A percentile compares a stretch with the other conserved stretches of the same genome.
Evolutionary conservation across 1,139 yeast species (phyloP).

Genomic region (Hemisphaericaspora subhashii): DNA sequence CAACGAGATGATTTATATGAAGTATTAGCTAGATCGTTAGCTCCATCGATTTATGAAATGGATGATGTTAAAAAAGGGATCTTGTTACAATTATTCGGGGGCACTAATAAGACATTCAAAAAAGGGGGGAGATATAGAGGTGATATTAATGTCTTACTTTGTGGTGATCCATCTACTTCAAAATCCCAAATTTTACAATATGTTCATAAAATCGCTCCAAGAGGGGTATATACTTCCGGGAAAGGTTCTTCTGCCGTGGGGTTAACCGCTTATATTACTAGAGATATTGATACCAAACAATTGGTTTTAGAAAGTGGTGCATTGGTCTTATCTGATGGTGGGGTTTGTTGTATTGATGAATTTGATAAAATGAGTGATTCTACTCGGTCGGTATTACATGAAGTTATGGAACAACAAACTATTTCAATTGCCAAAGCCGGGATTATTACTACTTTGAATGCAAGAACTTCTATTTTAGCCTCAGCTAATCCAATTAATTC

Average conservation of each 20-base stretch:
- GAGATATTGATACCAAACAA: slow-evolving; percentile 92
- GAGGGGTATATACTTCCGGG: slow-evolving; percentile 98
- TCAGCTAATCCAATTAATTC: slow-evolving; percentile 98
- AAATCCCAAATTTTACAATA: slow-evolving; percentile 92
- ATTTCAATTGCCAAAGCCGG: slow-evolving; percentile 98
- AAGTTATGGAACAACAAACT: slow-evolving; percentile 99
- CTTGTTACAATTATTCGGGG: slow-evolving; percentile 89
- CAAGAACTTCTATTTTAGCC: slow-evolving; percentile 92
- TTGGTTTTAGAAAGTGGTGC: slow-evolving; percentile 96
- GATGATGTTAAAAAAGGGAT: slow-evolving; percentile 97
- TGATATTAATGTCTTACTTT: slow-evolving; percentile 82
- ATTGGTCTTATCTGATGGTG: slow-evolving; percentile 93
- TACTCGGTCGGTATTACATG: slow-evolving; percentile 92
- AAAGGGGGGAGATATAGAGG: slow-evolving; percentile 97
- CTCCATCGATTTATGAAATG: slow-evolving; percentile 94
- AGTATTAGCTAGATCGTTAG: slow-evolving; percentile 84
- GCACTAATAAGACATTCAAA: slow-evolving; percentile 82
- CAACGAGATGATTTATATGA: slow-evolving; percentile 80
- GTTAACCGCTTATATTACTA: slow-evolving; percentile 91
- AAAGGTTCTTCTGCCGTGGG: slow-evolving; percentile 99
- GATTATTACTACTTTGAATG: slow-evolving; percentile 92
- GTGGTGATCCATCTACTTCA: slow-evolving; percentile 98
- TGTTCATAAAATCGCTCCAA: slow-evolving; percentile 95
- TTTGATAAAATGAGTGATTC: slow-evolving; percentile 96
- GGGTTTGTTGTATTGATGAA: slow-evolving; percentile 98